Evolutionary conservation across 2,329 filamentous ascomycete genomes (phyloP).

Genomic region (Dryadomyces quercus-mongolicae): DNA sequence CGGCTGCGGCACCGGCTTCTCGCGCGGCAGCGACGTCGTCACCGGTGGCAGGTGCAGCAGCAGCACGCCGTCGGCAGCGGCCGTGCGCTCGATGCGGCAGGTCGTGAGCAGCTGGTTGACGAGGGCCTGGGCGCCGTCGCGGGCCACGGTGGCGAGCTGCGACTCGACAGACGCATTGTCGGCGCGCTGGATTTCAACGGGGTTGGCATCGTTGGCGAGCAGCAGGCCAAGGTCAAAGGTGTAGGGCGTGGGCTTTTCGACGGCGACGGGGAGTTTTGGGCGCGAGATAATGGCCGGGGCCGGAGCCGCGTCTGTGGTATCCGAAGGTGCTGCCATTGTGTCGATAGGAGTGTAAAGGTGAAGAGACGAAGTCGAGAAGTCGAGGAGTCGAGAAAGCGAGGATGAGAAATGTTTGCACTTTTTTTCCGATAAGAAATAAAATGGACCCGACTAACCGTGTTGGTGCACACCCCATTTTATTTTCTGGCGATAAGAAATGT

Average conservation of each 20-base stretch:
- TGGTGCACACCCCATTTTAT: neutral
- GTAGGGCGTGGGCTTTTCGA: conserved; percentile 78
- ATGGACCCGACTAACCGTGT: neutral
- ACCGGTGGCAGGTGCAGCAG: conserved; percentile 65
- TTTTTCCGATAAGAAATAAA: neutral
- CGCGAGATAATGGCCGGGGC: conserved; percentile 15
- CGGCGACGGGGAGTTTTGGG: conserved; percentile 47
- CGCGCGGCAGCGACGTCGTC: conserved; percentile 65
- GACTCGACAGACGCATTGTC: neutral
- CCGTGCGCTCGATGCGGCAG: conserved; percentile 62
- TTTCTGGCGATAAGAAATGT: neutral
- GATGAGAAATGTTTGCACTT: neutral
- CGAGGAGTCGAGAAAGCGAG: too few species aligned
- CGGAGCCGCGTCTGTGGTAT: neutral
- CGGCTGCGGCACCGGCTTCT: conserved; percentile 76
- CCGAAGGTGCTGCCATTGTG: conserved; percentile 15
- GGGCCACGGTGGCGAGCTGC: conserved; percentile 60
- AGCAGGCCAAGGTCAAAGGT: conserved; percentile 88
- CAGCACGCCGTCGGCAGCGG: conserved; percentile 45
- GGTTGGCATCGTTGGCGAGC: conserved; percentile 77
- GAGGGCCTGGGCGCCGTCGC: conserved; percentile 81
- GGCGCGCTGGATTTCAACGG: conserved; percentile 42
- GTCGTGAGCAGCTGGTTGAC: conserved; percentile 91
- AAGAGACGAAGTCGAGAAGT: neutral
- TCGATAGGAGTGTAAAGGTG: neutral